phyloP scores from a whole-genome alignment of 2,329 filamentous ascomycete genomes.

The Ceratocystis diversiconidia region DNA sequence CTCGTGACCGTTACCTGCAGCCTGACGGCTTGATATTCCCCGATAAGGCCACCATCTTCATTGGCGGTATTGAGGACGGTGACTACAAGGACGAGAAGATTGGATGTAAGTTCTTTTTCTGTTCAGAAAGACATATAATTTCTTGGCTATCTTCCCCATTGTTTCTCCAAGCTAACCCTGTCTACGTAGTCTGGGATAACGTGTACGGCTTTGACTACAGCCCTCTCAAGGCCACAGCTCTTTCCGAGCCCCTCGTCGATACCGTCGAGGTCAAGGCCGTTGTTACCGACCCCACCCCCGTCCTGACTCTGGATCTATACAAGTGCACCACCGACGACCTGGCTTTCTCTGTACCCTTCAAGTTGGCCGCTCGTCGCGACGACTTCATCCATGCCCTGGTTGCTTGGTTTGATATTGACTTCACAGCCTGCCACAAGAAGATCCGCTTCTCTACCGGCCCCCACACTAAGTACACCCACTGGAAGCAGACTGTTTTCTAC shows the following conservation, averaged over 20 bases:
- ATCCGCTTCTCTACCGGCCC: slow-evolving; percentile 94
- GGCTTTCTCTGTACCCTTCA: slow-evolving; percentile 67
- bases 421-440: slow-evolving; percentile 94
- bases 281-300: slow-evolving; percentile 74
- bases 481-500: slow-evolving; percentile 99
- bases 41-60: slow-evolving; percentile 95
- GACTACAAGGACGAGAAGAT: slow-evolving; percentile 99
- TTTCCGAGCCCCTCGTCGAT: slow-evolving; percentile 92
- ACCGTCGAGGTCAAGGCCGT: slow-evolving; percentile 96
- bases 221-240: slow-evolving; percentile 81
- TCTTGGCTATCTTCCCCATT: not conserved
- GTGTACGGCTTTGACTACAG: slow-evolving; percentile 97
- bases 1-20: slow-evolving; percentile 77
- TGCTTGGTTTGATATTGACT: slow-evolving; percentile 98
- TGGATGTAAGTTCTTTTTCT: slow-evolving; percentile 60
- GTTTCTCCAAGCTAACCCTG: slow-evolving; percentile 6
- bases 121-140: not conserved
- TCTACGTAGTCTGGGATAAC: slow-evolving; percentile 79
- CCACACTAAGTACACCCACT: slow-evolving; percentile 98
- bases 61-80: slow-evolving; percentile 93
- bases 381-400: slow-evolving; percentile 96
- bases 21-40: slow-evolving; percentile 92
- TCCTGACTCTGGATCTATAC: slow-evolving; percentile 87
- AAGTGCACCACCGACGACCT: slow-evolving; percentile 74
- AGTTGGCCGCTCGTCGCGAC: slow-evolving; percentile 62